Base-by-base conservation (phyloP, 345 rosid species). In the Populus euphratica region DNA sequence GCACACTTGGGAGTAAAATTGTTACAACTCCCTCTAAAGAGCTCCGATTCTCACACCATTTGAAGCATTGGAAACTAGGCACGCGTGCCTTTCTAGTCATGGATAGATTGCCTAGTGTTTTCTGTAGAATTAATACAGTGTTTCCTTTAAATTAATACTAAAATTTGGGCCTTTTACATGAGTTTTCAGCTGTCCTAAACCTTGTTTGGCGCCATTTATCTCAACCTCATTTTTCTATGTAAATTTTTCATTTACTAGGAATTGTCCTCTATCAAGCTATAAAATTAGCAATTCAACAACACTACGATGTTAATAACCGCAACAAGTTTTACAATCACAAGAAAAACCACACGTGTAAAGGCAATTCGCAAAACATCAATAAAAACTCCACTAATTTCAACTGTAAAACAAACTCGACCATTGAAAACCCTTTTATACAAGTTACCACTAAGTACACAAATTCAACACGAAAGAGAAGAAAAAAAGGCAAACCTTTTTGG, bases 401-500 rank as follows among this genome's bases (percentile, higher is more conserved):
- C 23, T 18, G 10, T n/a, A 14, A 62, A 16, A 17, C 23, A 56
- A 44, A 75, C 2, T 44, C 50, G 1, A 14, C 13, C 16, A 44
- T 44, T 44, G 17, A 4, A 44, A 44, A 44, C 50, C 50, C 50
- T 44, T 44, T 44, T 44, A 13, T 44, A 44, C 50, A 44, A 44
- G 50, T 12, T 43, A 44, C n/a, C n/a, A 36, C n/a, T 3, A 72
- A 31, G 5, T n/a, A 18, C 17, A 38, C 12, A 49, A 14, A 33
- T 54, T 21, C 54, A 31, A 5, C 59, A 25, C 33, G 23, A 54
- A 54, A 35, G n/a, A 43, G 20, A 27, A 5, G 54, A 27, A 36
- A 44, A 17, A 25, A n/a, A 1, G 21, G 38, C 47, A 70, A 50
- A 93, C 98, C 98, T 91, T 95, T 82, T 95, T 95, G n/a, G 98